Base-by-base conservation (phyloP, 306 rosid species). In the Elaeagnus macrophylla region DNA sequence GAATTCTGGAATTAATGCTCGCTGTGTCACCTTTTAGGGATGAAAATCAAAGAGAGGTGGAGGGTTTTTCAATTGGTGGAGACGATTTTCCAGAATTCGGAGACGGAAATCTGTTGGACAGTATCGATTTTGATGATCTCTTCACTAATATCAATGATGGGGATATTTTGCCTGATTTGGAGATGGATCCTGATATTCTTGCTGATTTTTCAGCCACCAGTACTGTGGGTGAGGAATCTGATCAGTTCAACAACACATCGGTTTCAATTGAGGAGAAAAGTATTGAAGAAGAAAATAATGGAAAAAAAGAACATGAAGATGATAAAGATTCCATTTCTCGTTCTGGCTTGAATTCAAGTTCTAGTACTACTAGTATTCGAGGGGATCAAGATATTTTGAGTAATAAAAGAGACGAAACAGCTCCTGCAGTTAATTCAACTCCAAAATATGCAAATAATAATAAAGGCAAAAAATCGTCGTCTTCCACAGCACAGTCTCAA, bases 161-260 rank as follows among this genome's bases (percentile, higher is more conserved):
- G 15, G 91, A 86, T 15, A 76, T 78, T 49, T 57, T 84, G 73
- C 96, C 89, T 3, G 97, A 84, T 69, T 78, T 90, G 79, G 94
- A 90, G 54, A 86, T 86, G 95, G 95, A 86, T 64, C 63, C 84
- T 0, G 95, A 86, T 16, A 72, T 83, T 56, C 80, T 81, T 19
- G 73, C 81, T 3, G 86, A 82, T n/a, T 86, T 90, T 53, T 81
- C 97, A 3, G 56, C 69, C 5, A 47, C 3, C 32, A 25, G 32
- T 25, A 25, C 74, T 17, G 56, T 54, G 25, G 73, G 75, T 0
- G 83, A 79, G 58, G 89, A 79, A 8, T 81, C 85, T 19, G 83
- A n/a, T n/a, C n/a, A 79, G 67, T 25, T 72, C 25, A 75, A 67
- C 58, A 59, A 67, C 58, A 59, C 83, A 1, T 77, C 94, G 8